A percentile compares a stretch with the other conserved stretches of the same genome.
Evolutionary conservation across 2,329 filamentous ascomycete genomes (phyloP).

Genomic region (Cordyceps sp.): DNA sequence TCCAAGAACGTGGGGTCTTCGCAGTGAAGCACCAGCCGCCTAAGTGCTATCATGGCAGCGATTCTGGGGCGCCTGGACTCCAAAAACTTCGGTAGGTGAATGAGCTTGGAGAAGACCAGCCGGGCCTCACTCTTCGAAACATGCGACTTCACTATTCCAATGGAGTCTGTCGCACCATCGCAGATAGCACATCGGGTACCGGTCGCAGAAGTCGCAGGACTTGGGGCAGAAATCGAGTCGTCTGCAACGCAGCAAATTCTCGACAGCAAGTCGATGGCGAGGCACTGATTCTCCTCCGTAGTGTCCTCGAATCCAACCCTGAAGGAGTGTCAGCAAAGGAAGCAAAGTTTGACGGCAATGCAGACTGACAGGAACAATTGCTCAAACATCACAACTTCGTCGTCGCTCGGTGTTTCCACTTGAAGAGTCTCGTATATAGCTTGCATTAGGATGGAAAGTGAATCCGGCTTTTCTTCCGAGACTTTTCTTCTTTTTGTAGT

Average conservation of each 20-base stretch:
- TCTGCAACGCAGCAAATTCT: conserved; percentile 21
- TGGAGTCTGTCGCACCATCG: conserved; percentile 3
- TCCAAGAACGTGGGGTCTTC: conserved; percentile 42
- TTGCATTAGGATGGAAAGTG: conserved; percentile 6
- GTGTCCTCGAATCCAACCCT: conserved; percentile 27
- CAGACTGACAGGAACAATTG: conserved; percentile 29
- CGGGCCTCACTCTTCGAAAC: conserved; percentile 20
- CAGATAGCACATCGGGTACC: conserved; percentile 10
- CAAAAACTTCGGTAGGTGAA: conserved; percentile 26
- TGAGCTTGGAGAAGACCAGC: conserved; percentile 26
- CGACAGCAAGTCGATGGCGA: conserved; percentile 36
- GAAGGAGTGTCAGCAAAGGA: conserved; percentile 6
- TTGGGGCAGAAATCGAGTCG: conserved; percentile 1
- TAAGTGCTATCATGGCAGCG: conserved; percentile 54
- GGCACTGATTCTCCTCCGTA: conserved; percentile 31
- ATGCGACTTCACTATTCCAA: conserved; percentile 1
- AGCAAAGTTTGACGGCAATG: background rate
- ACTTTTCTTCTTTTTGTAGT: conserved; percentile 15
- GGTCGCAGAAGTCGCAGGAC: background rate
- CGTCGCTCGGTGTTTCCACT: conserved; percentile 6
- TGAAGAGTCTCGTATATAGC: conserved; percentile 14
- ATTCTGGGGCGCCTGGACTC: conserved; percentile 47
- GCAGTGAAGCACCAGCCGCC: conserved; percentile 53
- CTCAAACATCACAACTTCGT: conserved; percentile 13
- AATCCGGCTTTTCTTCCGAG: conserved; percentile 4